These are phyloP conservation scores for Penicillium malachiteum DNA, from an alignment of 495 filamentous ascomycete species.

Conservation along the genomic window DNA sequence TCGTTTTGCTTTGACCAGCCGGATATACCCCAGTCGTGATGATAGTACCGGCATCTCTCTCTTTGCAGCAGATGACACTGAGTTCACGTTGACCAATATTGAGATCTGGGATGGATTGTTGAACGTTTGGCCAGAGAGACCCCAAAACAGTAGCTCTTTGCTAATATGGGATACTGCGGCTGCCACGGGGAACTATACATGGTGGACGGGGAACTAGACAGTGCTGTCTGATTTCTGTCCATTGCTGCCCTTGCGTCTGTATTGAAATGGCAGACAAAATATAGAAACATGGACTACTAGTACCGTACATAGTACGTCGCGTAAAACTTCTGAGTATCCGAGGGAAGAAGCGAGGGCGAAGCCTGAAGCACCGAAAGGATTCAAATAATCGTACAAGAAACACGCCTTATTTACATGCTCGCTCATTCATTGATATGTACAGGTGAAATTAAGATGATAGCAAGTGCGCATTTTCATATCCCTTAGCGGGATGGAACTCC, in stretches of 20 bases:
- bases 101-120: constrained; percentile 20
- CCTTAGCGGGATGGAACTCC: constrained; percentile 28
- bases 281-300: too few relatives aligned
- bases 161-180: constrained; percentile 17
- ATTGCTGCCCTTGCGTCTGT: too few relatives aligned
- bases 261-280: too few relatives aligned
- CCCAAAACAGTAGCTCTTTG: constrained; percentile 15
- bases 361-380: constrained; percentile 2
- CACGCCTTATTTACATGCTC: constrained; percentile 25
- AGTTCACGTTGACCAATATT: constrained; percentile 9
- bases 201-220: constrained; percentile 17
- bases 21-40: constrained; percentile 26
- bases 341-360: background rate
- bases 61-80: constrained; percentile 1
- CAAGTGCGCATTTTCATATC: background rate
- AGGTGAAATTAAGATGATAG: constrained; percentile 6
- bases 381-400: constrained; percentile 1
- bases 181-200: constrained; percentile 17
- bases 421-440: constrained; percentile 16
- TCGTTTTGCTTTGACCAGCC: constrained; percentile 16
- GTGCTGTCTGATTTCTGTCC: too few relatives aligned
- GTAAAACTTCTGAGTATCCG: too few relatives aligned
- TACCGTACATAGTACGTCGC: too few relatives aligned
- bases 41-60: constrained; percentile 12
- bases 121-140: constrained; percentile 17